These are phyloP conservation scores for Phytophthora lateralis DNA, from an alignment of 352 stramenopile species.

Conservation along the genomic window DNA sequence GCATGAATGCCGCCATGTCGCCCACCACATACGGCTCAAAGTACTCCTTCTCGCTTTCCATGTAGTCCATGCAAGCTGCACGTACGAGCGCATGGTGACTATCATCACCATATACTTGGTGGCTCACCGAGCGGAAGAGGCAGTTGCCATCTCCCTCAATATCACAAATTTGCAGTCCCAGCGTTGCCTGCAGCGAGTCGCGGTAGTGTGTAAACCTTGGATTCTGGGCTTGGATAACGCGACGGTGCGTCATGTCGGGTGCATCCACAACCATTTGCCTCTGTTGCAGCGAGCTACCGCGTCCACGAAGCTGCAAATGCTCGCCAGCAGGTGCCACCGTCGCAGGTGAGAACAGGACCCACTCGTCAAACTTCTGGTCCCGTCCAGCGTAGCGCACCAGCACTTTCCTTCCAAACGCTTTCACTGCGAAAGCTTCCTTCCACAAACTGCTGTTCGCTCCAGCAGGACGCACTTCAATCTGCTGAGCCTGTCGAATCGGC, in stretches of 20 bases:
- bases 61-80: conserved; percentile 94
- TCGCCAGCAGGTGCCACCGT: conserved; percentile 65
- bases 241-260: conserved; percentile 41
- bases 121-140: conserved; percentile 95
- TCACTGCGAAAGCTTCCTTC: conserved; percentile 72
- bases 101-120: conserved; percentile 96
- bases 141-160: conserved; percentile 98
- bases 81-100: conserved; percentile 91
- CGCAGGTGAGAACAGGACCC: conserved; percentile 65
- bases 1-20: conserved; percentile 84
- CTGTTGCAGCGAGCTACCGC: conserved; percentile 34
- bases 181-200: conserved; percentile 42
- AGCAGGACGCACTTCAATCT: conserved; percentile 67
- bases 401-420: conserved; percentile 44
- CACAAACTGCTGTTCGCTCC: conserved; percentile 48
- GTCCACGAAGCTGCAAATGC: conserved; percentile 49
- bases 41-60: conserved; percentile 93
- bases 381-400: conserved; percentile 73
- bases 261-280: conserved; percentile 56
- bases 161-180: conserved; percentile 55
- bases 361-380: conserved; percentile 74
- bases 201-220: conserved; percentile 81
- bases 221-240: conserved; percentile 75
- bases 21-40: conserved; percentile 93
- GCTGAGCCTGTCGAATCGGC: conserved; percentile 66